Conservation (phyloP, 805 yeast species). For the Torulaspora delbrueckii region DNA sequence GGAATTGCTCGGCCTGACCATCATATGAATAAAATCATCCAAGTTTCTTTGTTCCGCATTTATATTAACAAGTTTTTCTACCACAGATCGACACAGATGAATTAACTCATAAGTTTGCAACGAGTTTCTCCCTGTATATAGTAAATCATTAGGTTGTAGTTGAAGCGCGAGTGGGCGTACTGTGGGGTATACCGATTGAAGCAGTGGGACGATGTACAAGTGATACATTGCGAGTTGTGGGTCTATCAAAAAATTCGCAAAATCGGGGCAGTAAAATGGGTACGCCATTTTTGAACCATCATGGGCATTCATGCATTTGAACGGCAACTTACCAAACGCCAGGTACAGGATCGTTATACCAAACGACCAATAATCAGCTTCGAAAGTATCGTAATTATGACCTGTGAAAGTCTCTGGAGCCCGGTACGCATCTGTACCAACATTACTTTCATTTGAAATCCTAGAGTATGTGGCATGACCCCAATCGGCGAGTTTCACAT, state of each 20-base stretch:
- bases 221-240: slow-evolving; percentile 25
- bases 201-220: slow-evolving; percentile 21
- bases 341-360: slow-evolving; percentile 77
- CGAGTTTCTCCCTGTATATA: slow-evolving; percentile 19
- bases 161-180: not conserved
- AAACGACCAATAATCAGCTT: slow-evolving; percentile 82
- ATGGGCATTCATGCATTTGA: slow-evolving; percentile 58
- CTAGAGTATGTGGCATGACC: slow-evolving; percentile 50
- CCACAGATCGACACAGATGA: slow-evolving; percentile 16
- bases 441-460: slow-evolving; percentile 33
- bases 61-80: slow-evolving; percentile 12
- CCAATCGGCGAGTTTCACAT: slow-evolving; percentile 68
- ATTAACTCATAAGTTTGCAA: slow-evolving; percentile 10
- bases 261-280: slow-evolving; percentile 7
- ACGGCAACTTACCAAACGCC: slow-evolving; percentile 81
- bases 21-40: slow-evolving; percentile 6
- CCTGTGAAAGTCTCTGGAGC: slow-evolving; percentile 74
- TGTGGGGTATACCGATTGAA: not conserved
- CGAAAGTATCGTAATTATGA: slow-evolving; percentile 58
- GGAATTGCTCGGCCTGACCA: not conserved
- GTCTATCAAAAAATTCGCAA: slow-evolving; percentile 17
- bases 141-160: not conserved
- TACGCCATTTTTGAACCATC: slow-evolving; percentile 22
- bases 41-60: slow-evolving; percentile 15
- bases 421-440: slow-evolving; percentile 87